phyloP scores from a whole-genome alignment of 78 protist species.

The Creolimax fragrantissima region DNA sequence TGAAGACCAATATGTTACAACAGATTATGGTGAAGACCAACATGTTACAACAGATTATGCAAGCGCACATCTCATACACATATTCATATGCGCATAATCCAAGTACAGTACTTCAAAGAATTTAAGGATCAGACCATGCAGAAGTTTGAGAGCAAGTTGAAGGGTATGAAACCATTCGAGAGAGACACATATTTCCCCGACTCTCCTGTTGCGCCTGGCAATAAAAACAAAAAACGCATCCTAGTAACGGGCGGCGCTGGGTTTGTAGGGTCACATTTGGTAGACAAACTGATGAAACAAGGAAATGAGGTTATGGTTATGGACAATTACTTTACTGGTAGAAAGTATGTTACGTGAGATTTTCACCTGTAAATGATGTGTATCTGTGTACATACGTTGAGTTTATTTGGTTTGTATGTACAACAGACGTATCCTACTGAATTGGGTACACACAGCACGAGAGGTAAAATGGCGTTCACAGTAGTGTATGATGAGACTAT shows the following conservation, averaged over 20 bases:
- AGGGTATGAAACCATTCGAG: background rate
- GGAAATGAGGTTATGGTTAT: constrained; percentile 57
- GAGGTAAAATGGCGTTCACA: too few relatives aligned
- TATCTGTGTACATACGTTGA: background rate
- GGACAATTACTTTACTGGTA: constrained; percentile 46
- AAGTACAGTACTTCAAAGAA: background rate
- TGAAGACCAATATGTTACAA: background rate
- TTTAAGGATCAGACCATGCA: background rate
- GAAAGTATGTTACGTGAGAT: background rate
- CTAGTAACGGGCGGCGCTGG: constrained; percentile 84
- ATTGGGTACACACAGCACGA: too few relatives aligned
- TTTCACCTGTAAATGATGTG: background rate
- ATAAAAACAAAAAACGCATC: constrained; percentile 16
- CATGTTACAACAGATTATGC: background rate
- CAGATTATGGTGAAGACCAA: background rate
- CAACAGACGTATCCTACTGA: too few relatives aligned
- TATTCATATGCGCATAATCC: background rate
- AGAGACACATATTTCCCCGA: background rate
- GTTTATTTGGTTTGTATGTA: background rate
- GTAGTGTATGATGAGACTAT: too few relatives aligned
- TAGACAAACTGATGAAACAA: constrained; percentile 41
- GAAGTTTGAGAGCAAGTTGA: background rate
- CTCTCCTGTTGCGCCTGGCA: background rate
- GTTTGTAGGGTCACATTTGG: constrained; percentile 70
- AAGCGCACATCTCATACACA: background rate